These are phyloP conservation scores for Erodium maritimum DNA, from an alignment of 345 rosid genomes.

Conservation along the genomic window DNA sequence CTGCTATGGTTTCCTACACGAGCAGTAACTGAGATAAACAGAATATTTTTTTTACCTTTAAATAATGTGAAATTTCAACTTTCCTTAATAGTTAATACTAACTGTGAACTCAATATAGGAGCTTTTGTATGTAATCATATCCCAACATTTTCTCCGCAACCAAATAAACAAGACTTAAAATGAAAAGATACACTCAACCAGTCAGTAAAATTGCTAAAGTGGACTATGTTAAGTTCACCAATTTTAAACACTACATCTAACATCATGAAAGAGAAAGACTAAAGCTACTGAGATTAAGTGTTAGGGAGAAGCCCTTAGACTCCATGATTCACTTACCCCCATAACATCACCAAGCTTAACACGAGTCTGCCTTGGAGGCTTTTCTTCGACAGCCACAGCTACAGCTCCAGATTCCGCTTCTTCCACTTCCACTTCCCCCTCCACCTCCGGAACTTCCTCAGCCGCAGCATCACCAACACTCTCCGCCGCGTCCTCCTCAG, in stretches of 20 bases:
- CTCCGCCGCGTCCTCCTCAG: slow-evolving; percentile 29
- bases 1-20: neutral
- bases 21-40: neutral
- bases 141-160: neutral
- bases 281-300: no score
- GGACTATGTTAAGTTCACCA: no score
- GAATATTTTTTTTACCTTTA: neutral
- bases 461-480: slow-evolving; percentile 11
- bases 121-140: neutral
- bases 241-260: no score
- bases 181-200: no score
- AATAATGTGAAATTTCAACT: neutral
- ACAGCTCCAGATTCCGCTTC: slow-evolving; percentile 15
- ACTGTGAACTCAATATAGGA: no score
- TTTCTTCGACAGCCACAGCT: slow-evolving; percentile 21
- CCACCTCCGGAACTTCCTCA: slow-evolving; percentile 18
- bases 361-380: slow-evolving; percentile 38
- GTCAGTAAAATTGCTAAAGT: no score
- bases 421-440: slow-evolving; percentile 18
- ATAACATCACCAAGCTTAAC: slow-evolving; percentile 58
- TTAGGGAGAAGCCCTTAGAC: neutral
- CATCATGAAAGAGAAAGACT: no score
- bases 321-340: slow-evolving; percentile 35
- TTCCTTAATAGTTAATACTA: no score
- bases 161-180: neutral